A percentile compares a stretch with the other conserved stretches of the same genome.
Evolutionary conservation across 805 yeast species (phyloP).

Genomic region (Metschnikowia cerradonensis): DNA sequence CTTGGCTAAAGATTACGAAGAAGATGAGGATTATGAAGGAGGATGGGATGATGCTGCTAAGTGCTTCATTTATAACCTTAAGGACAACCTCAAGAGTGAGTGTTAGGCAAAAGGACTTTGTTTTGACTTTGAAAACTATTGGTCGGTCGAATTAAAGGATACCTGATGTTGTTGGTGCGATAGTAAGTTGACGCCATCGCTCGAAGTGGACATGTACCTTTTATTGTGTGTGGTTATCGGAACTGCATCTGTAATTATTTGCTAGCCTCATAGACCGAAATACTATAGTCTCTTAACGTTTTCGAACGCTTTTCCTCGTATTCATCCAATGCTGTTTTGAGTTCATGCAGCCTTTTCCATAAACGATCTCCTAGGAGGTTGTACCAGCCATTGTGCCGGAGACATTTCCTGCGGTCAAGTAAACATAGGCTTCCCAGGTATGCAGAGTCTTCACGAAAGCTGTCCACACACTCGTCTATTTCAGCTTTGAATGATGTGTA

Average conservation of each 20-base stretch:
- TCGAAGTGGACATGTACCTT: neutral
- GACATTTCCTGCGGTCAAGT: conserved; percentile 53
- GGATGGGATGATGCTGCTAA: conserved; percentile 16
- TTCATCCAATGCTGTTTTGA: conserved; percentile 30
- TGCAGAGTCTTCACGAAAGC: conserved; percentile 10
- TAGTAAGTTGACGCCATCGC: neutral
- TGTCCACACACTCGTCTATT: conserved; percentile 14
- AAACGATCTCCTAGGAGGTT: conserved; percentile 33
- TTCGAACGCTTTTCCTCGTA: conserved; percentile 25
- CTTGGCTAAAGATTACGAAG: conserved; percentile 11
- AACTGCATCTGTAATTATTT: neutral
- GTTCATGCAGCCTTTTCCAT: conserved; percentile 27
- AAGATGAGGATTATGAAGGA: conserved; percentile 13
- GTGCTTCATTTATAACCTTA: conserved; percentile 9
- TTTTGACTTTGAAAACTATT: neutral
- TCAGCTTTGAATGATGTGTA: conserved; percentile 15
- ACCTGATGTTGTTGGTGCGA: neutral
- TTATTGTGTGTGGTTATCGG: neutral
- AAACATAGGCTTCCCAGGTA: conserved; percentile 36
- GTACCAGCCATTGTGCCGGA: conserved; percentile 52
- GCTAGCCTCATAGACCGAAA: conserved; percentile 23
- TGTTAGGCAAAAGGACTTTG: neutral
- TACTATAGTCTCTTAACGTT: conserved; percentile 34
- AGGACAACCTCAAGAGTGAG: conserved; percentile 1
- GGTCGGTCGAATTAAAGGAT: neutral